phyloP scores from a whole-genome alignment of 2,329 filamentous ascomycete genomes.

The Fusarium solani-melongenae region DNA sequence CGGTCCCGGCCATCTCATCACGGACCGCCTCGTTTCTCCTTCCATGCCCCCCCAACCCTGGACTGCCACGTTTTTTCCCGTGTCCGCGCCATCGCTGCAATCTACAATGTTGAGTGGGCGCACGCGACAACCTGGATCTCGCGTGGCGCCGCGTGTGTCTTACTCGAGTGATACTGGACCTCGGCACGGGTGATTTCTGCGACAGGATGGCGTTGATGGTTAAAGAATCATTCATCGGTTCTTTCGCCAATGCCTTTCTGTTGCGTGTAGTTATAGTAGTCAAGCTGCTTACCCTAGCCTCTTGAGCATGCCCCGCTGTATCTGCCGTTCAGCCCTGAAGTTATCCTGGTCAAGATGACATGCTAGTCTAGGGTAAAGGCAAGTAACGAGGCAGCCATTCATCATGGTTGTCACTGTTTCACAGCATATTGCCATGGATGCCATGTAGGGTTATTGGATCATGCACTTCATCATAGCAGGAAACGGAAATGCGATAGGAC shows the following conservation, averaged over 20 bases:
- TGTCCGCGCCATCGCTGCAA: slow-evolving; percentile 16
- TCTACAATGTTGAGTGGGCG: not conserved
- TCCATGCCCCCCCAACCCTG: slow-evolving; percentile 31
- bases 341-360: not conserved
- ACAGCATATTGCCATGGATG: not conserved
- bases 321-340: not conserved
- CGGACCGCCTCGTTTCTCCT: slow-evolving; percentile 29
- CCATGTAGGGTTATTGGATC: not conserved
- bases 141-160: slow-evolving; percentile 8
- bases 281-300: not conserved
- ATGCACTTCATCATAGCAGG: not conserved
- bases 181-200: not conserved
- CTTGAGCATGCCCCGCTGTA: not conserved
- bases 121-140: not conserved
- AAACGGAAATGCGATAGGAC: not conserved
- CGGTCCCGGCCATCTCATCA: slow-evolving; percentile 30
- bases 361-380: not conserved
- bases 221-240: not conserved
- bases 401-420: not conserved
- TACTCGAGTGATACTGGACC: not conserved
- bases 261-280: not conserved
- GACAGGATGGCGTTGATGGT: not conserved
- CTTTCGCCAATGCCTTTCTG: not conserved
- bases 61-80: slow-evolving; percentile 41
- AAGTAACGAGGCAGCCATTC: not conserved